Conservation (phyloP, 2,329 filamentous ascomycete species). For the Colletotrichum chrysophilum region DNA sequence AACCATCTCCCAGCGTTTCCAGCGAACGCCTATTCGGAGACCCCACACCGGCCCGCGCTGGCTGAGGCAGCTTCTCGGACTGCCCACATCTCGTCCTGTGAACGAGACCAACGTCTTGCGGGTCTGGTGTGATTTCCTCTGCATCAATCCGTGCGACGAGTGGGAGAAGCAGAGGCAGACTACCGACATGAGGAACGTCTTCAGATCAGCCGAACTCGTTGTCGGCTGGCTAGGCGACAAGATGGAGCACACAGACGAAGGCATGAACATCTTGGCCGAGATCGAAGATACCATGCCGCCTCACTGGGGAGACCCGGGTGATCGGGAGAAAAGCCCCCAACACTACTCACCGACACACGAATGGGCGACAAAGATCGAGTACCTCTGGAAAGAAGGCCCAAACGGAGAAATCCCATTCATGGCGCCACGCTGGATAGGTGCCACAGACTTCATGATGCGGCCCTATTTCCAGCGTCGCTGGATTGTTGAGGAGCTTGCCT, state of each 20-base stretch:
- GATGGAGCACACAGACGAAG: slow-evolving; percentile 30
- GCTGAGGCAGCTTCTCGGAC: slow-evolving; percentile 23
- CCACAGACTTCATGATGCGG: slow-evolving; percentile 33
- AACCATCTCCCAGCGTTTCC: slow-evolving; percentile 25
- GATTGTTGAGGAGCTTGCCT: slow-evolving; percentile 40
- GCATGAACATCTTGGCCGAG: slow-evolving; percentile 28
- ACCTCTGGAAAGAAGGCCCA: slow-evolving; percentile 28
- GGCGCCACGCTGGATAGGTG: slow-evolving; percentile 26
- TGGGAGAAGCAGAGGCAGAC: slow-evolving; percentile 32
- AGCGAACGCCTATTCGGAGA: slow-evolving; percentile 15
- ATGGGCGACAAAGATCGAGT: slow-evolving; percentile 32
- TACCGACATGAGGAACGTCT: slow-evolving; percentile 32
- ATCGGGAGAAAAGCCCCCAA: slow-evolving; percentile 34
- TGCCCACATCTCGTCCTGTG: slow-evolving; percentile 7
- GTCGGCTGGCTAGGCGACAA: slow-evolving; percentile 37
- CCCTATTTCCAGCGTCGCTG: slow-evolving; percentile 39
- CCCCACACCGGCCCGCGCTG: slow-evolving; percentile 24
- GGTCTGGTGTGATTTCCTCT: slow-evolving; percentile 37
- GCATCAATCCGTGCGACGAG: slow-evolving; percentile 31
- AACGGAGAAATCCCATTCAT: slow-evolving; percentile 25
- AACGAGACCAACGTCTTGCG: slow-evolving; percentile 21
- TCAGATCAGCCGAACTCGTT: slow-evolving; percentile 34
- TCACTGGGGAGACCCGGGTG: slow-evolving; percentile 37
- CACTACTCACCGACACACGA: slow-evolving; percentile 36
- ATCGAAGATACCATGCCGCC: slow-evolving; percentile 35